Base-by-base conservation (phyloP, 371 early-diverging fungal genomes). In the Catenaria anguillulae region DNA sequence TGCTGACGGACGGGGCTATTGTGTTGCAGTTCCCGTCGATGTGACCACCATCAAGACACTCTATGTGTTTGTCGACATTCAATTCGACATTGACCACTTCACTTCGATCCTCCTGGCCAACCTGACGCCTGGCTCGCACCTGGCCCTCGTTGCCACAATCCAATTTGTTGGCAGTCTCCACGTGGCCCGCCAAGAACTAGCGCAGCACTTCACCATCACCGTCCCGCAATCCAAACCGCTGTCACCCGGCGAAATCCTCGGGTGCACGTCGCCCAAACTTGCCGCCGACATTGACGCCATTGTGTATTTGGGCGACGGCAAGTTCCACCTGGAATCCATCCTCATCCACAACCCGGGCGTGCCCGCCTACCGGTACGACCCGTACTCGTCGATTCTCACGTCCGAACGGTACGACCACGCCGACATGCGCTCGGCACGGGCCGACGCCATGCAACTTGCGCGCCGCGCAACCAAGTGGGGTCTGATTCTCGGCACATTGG, bases 31-130 rank as follows among this genome's bases (percentile, higher is more conserved):
- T 4, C 98, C 98, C 0, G 92, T 99, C 43, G 89, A 89, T 62
- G 82, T 93, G 8, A 98, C 97, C 13, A 82, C 84, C 17, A 88
- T 95, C 68, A 92, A 93, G 67, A 95, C 94, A 4, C 75, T 99
- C 46, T 99, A 99, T 68, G 92, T 99, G 3, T 99, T 99, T 86
- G 99, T 99, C 36, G 99, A 99, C 64, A 97, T 99, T 71, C 87
- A 84, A 23, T 93, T 99, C 67, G 98, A 99, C 69, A 80, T 85
- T 15, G 75, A 84, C 37, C 98, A 99, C 72, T 93, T 97, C 68
- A 79, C 92, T 24, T 84, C 84, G 31, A 92, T 97, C 0, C 84
- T 98, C 52, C 77, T 78, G 56, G 74, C 76, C 63, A 92, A 94
- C 72, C 89, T 97, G 73, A 83, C 82, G 63, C 60, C 66, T 8